Conservation (phyloP, 2,329 filamentous ascomycete genomes). For the Arthrobotrys megalospora region DNA sequence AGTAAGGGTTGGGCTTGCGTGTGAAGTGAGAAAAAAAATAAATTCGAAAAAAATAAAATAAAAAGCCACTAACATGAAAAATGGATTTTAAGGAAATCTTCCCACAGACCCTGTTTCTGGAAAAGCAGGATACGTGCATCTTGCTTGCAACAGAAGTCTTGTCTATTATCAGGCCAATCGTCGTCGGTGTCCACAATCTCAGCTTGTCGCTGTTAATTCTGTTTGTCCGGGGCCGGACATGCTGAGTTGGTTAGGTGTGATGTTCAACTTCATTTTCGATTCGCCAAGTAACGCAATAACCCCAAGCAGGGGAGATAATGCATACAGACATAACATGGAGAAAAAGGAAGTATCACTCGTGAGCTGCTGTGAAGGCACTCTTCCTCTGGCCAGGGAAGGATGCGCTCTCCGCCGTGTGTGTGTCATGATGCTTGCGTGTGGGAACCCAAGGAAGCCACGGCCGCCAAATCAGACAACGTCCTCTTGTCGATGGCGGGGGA, state of each 20-base stretch:
- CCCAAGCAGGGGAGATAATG: conserved; percentile 47
- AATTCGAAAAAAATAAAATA: conserved; percentile 24
- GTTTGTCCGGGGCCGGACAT: conserved; percentile 42
- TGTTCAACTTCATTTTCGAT: conserved; percentile 39
- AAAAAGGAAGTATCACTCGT: conserved; percentile 47
- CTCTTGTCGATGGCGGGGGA: conserved; percentile 57
- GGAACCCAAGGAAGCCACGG: conserved; percentile 46
- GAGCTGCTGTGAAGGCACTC: conserved; percentile 42
- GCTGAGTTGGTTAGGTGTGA: conserved; percentile 60
- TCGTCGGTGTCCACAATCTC: conserved; percentile 51
- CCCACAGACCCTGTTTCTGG: conserved; percentile 57
- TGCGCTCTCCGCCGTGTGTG: conserved; percentile 50
- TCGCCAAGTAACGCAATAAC: conserved; percentile 61
- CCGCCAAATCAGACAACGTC: conserved; percentile 59
- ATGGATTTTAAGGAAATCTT: conserved; percentile 23
- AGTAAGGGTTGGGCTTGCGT: conserved; percentile 41
- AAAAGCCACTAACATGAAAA: conserved; percentile 40
- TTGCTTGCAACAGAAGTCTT: conserved; percentile 37
- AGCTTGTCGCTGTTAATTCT: conserved; percentile 35
- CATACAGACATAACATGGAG: conserved; percentile 18
- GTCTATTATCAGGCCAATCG: conserved; percentile 47
- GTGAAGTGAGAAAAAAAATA: conserved; percentile 12
- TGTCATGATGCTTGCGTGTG: conserved; percentile 61
- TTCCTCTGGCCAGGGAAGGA: conserved; percentile 34
- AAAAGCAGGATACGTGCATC: conserved; percentile 28